Base-by-base conservation (phyloP, 768 basidiomycete genomes). In the Suillus brevipes region DNA sequence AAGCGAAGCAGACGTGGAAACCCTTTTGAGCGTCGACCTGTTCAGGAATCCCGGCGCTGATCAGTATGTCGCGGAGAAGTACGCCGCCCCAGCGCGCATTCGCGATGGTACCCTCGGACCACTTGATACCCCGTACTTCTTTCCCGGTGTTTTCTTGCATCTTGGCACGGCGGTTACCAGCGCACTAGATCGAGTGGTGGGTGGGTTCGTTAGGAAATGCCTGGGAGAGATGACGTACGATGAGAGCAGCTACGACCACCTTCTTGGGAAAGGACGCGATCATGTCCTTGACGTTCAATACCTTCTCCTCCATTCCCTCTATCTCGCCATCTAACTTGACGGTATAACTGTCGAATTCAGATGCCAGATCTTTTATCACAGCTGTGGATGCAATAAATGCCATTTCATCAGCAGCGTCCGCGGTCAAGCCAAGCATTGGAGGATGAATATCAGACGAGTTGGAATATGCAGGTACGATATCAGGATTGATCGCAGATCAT, bases 41-140 rank as follows among this genome's bases (percentile, higher is more conserved):
- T 12, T 72, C 74, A 25, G 67, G 38, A 40, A 88, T 76, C 8
- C 83, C 82, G 4, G 77, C 76, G 47, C 79, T 71, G 12, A 79
- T 75, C 64, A 92, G 81, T 36, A 91, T 68, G 62, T 90, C 85
- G 25, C 84, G 79, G 12, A 92, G 74, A 0, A 81, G 78, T 1
- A 84, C 83, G 18, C 90, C 90, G 4, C 81, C 81, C 90, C 90
- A 92, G 64, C 77, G 80, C 68, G 84, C 85, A 72, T 91, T 91
- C 63, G 85, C 85, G 56, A 89, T 84, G n/a, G 87, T 88, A 23
- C 87, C 90, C 64, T 88, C 86, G 25, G 79, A 79, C 89, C 89
- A 90, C 4, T 80, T 81, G 28, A 90, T 82, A 9, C 88, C 88
- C 43, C 84, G 76, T 0, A 89, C 88, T 2, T 63, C 47, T 18